Base-by-base conservation (phyloP, 805 yeast genomes). In the Novakomyces olei region DNA sequence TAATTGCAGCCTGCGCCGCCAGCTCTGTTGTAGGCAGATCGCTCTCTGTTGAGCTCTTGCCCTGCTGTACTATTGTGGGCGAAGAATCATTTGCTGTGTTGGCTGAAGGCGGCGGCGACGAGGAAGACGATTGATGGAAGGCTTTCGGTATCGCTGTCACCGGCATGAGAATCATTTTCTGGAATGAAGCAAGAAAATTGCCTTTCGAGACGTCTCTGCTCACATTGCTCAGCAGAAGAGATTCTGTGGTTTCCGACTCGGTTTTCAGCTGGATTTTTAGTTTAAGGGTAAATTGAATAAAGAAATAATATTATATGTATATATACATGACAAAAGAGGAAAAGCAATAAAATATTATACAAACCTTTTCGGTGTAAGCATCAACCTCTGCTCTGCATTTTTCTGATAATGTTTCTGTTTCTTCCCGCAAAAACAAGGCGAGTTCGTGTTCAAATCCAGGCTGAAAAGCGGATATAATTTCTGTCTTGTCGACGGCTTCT, bases 1-100 rank as follows among this genome's bases (percentile, higher is more conserved):
- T 60, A 19, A 83, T 69, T 39, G 77, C 79, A 18, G 81, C 65
- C 41, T 73, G 72, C 1, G 91, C 92, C 32, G 80, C 83, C 39
- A 78, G 60, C 42, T 75, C 81, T 2, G 75, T 67, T 27, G 64
- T 53, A 17, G 62, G 58, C 7, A 47, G 20, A 14, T 27, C 20
- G 2, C 12, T 12, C 15, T 9, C 10, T 22, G 9, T n/a, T 22
- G 25, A n/a, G 8, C 15, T 17, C 6, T 29, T n/a, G 5, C 20
- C 14, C 10, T 15, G 22, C 10, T 16, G 8, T 18, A 5, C 14
- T 7, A 6, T 25, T 15, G 2, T 5, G 8, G 6, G 14, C 7
- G 12, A 7, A 4, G 5, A 5, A 5, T 29, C 19, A 10, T 17
- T 5, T 18, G n/a, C 24, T 10, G n/a, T 17, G 10, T 29, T 17